Percentiles rank a stretch among this genome's conserved stretches.
These are phyloP conservation scores for Syzygium jambos DNA, from an alignment of 345 rosid species.

Conservation along the genomic window DNA sequence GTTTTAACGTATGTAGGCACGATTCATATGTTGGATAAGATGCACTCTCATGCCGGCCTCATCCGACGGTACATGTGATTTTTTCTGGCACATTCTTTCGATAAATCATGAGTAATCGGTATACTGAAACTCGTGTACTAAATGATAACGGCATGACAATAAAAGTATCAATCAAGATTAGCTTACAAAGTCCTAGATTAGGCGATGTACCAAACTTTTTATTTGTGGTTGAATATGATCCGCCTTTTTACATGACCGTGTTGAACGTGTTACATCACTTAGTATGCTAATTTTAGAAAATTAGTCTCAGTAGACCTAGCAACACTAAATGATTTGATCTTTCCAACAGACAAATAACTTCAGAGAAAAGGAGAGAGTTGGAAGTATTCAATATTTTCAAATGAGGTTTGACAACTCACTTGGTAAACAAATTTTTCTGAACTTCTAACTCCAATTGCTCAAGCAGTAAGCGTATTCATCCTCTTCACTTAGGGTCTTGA, in stretches of 20 bases:
- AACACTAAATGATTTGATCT: neutral
- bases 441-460: neutral
- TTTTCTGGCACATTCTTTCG: neutral
- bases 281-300: neutral
- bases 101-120: neutral
- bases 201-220: neutral
- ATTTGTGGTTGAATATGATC: neutral
- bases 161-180: neutral
- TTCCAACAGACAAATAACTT: neutral
- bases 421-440: neutral
- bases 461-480: neutral
- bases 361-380: neutral
- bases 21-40: neutral
- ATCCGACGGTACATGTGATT: neutral
- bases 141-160: neutral
- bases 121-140: neutral
- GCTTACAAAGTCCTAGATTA: neutral
- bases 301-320: neutral
- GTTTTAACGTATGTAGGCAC: neutral
- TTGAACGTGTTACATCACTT: neutral
- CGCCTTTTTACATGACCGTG: neutral
- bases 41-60: neutral
- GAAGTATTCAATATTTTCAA: neutral
- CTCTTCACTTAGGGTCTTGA: neutral
- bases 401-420: neutral